These are phyloP conservation scores for Komagataella pastoris DNA, from an alignment of 805 yeast species.

Conservation along the genomic window DNA sequence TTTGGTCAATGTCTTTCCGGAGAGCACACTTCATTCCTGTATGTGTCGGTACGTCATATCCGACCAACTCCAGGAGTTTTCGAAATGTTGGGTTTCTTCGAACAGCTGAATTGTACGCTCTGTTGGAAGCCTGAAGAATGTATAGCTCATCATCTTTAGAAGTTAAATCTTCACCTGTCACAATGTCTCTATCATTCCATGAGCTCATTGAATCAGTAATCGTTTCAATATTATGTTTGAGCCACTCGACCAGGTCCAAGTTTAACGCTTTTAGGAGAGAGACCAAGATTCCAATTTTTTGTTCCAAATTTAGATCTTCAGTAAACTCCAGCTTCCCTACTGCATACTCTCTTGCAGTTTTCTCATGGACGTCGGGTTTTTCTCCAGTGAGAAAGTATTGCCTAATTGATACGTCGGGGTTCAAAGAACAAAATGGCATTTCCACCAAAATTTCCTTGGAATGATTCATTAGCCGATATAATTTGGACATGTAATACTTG, in stretches of 20 bases:
- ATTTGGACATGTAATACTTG: not conserved
- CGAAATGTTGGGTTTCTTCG: not conserved
- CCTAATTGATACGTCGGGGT: not conserved
- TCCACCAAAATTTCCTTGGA: not conserved
- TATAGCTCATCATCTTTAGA: not conserved
- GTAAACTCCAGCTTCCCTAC: not conserved
- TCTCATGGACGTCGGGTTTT: not conserved
- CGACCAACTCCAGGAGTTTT: not conserved
- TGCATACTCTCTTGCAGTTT: not conserved
- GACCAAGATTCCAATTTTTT: not conserved
- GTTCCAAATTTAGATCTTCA: not conserved
- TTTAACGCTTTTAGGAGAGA: not conserved
- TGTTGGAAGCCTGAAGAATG: not conserved
- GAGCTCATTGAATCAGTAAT: not conserved
- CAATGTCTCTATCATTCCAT: not conserved
- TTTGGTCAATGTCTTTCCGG: not conserved
- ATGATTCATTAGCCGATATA: not conserved
- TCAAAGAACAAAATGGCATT: not conserved
- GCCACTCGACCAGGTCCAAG: not conserved
- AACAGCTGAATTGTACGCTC: not conserved
- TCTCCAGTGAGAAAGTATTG: constrained; percentile 1
- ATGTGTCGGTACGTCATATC: not conserved
- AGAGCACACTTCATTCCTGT: not conserved
- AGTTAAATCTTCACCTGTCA: not conserved
- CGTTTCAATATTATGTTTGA: not conserved